Base-by-base conservation (phyloP, 805 yeast genomes). In the Yarrowia sp. region DNA sequence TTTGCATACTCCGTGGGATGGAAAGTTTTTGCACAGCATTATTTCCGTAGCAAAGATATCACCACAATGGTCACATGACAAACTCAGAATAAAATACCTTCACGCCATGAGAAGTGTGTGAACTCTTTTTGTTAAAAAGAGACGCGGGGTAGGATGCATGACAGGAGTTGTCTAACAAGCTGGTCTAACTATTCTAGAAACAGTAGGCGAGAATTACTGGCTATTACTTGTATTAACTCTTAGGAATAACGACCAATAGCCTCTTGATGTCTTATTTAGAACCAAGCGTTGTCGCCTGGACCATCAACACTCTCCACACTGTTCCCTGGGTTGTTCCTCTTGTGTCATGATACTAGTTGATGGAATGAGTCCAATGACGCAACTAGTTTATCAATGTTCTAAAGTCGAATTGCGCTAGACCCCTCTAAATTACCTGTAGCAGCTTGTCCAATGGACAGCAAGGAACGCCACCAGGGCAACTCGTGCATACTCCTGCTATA, bases 61-160 rank as follows among this genome's bases (percentile, higher is more conserved):
- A 38, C 22, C 43, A n/a, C 21, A n/a, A 4, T 8, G 21, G 21
- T 36, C 40, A 36, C 21, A 17, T 36, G 21, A 36, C 21, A 19
- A 16, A n/a, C 40, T 35, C 21, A 16, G 40, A n/a, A 4, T 17
- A 12, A 4, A 33, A n/a, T n/a, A 38, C 2, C n/a, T n/a, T n/a
- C n/a, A n/a, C n/a, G n/a, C 43, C 24, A 1, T 19, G 14, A 12
- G 43, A 19, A 7, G n/a, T 36, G 12, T 17, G 24, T 8, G 9
- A 43, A 43, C 51, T 28, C n/a, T 26, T 21, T 46, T 46, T n/a
- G 30, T 21, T 44, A n/a, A 41, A n/a, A 21, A 41, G 32, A 46
- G 26, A 46, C 22, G 51, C 51, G 51, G 51, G 51, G 51, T 28
- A n/a, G 51, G 33, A 2, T 46, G 51, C 51, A 46, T 46, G 51